Percentiles rank a stretch among this genome's conserved stretches.
Conservation (phyloP, 164 flowering plant species). For the Echeveria elegans region DNA sequence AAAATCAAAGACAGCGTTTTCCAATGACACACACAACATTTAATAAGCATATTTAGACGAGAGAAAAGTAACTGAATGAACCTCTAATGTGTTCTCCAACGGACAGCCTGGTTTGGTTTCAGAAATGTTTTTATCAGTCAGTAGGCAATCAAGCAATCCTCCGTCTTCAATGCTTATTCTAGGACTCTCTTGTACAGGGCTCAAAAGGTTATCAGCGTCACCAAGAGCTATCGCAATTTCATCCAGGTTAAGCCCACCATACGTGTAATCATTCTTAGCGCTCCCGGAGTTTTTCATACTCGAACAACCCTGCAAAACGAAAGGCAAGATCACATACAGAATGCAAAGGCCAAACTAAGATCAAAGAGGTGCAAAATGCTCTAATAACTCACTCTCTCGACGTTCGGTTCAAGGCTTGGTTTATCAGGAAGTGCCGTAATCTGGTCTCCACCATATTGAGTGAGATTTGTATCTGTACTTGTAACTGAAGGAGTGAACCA, state of each 20-base stretch:
- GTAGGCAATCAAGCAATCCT: constrained; percentile 25
- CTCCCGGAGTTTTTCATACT: constrained; percentile 24
- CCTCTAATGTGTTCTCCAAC: constrained; percentile 43
- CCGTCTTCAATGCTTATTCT: constrained; percentile 22
- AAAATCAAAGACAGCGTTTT: neutral
- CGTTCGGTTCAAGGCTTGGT: neutral
- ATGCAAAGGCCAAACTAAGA: neutral
- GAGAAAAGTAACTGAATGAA: constrained; percentile 11
- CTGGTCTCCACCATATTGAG: neutral
- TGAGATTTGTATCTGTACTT: neutral
- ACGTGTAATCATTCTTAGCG: constrained; percentile 24
- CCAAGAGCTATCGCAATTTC: constrained; percentile 32
- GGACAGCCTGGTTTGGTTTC: constrained; percentile 24
- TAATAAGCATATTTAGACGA: neutral
- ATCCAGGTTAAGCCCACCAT: constrained; percentile 33
- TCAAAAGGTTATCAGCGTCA: constrained; percentile 27
- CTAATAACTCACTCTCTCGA: neutral
- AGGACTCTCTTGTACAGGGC: constrained; percentile 23
- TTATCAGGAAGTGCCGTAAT: neutral
- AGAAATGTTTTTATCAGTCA: constrained; percentile 35
- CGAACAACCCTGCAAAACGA: constrained; percentile 18
- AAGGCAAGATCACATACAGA: neutral
- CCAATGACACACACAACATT: neutral
- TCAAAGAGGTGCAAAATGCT: no score
- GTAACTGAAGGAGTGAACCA: neutral